Evolutionary conservation across 2,329 filamentous ascomycete genomes (phyloP).

Genomic region (Exophiala alcalophila): DNA sequence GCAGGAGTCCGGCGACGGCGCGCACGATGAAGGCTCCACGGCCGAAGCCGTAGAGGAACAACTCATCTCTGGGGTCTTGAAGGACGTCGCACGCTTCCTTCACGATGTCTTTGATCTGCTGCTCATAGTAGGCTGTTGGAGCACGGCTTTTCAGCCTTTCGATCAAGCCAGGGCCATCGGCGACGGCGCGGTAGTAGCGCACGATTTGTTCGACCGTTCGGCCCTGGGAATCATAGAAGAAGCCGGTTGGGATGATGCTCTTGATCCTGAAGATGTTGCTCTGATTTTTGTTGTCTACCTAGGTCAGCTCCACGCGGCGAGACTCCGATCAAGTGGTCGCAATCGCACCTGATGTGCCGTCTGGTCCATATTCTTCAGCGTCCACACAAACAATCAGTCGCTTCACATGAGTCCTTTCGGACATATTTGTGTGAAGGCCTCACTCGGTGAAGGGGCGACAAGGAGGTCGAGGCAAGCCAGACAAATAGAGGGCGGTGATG

Average conservation of each 20-base stretch:
- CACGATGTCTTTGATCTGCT: constrained; percentile 27
- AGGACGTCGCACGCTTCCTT: constrained; percentile 22
- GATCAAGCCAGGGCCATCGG: constrained; percentile 17
- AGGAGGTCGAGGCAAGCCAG: no score
- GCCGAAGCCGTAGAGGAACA: constrained; percentile 43
- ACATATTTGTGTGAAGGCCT: constrained; percentile 35
- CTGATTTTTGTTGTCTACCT: constrained; percentile 12
- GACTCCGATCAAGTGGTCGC: background rate
- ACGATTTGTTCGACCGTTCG: constrained; percentile 22
- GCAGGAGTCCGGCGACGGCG: constrained; percentile 41
- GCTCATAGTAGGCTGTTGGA: constrained; percentile 17
- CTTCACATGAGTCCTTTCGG: constrained; percentile 42
- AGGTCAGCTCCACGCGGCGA: constrained; percentile 8
- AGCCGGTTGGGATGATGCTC: constrained; percentile 14
- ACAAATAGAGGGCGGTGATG: no score
- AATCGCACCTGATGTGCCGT: constrained; percentile 15
- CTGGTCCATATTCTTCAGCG: constrained; percentile 6
- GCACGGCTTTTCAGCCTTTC: constrained; percentile 21
- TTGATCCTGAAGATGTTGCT: constrained; percentile 26
- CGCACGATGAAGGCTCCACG: constrained; percentile 43
- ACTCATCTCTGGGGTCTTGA: constrained; percentile 35
- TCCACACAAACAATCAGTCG: constrained; percentile 26
- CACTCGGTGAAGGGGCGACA: no score
- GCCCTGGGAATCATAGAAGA: constrained; percentile 16
- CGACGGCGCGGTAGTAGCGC: constrained; percentile 23